Evolutionary conservation across 192 early-diverging fungal genomes (phyloP).

Genomic region (Jimgerdemannia lactiflua): DNA sequence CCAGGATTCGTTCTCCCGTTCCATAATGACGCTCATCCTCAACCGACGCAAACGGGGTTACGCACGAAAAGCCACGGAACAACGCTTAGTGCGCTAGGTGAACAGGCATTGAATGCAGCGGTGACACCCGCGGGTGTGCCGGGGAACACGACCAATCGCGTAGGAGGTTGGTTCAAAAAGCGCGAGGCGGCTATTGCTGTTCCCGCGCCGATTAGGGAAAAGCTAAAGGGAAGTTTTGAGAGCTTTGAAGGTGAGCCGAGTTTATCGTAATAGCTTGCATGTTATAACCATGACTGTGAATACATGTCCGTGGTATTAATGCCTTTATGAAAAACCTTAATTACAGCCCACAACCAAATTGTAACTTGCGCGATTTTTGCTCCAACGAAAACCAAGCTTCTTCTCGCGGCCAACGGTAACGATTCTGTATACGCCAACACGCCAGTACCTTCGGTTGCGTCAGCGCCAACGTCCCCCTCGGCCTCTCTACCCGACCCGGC

Average conservation of each 20-base stretch:
- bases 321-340: neutral
- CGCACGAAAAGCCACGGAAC: conserved; percentile 4
- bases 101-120: conserved; percentile 35
- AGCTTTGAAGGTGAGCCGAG: conserved; percentile 30
- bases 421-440: conserved; percentile 39
- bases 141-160: conserved; percentile 14
- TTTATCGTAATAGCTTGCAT: no score
- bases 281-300: no score
- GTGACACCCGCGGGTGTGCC: conserved; percentile 16
- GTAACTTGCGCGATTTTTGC: conserved; percentile 65
- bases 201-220: conserved; percentile 16
- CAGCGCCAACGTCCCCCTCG: conserved; percentile 9
- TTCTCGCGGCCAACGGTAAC: conserved; percentile 48
- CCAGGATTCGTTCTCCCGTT: conserved; percentile 9
- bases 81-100: conserved; percentile 44
- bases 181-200: neutral
- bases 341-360: conserved; percentile 45
- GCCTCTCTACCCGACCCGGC: no score
- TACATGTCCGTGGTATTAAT: neutral
- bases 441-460: conserved; percentile 36
- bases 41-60: no score
- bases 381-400: conserved; percentile 55
- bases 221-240: conserved; percentile 20
- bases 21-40: no score
- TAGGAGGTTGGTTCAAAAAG: conserved; percentile 21